These are phyloP conservation scores for Mortierella sp. DNA, from an alignment of 371 early-diverging fungal species.

Conservation along the genomic window DNA sequence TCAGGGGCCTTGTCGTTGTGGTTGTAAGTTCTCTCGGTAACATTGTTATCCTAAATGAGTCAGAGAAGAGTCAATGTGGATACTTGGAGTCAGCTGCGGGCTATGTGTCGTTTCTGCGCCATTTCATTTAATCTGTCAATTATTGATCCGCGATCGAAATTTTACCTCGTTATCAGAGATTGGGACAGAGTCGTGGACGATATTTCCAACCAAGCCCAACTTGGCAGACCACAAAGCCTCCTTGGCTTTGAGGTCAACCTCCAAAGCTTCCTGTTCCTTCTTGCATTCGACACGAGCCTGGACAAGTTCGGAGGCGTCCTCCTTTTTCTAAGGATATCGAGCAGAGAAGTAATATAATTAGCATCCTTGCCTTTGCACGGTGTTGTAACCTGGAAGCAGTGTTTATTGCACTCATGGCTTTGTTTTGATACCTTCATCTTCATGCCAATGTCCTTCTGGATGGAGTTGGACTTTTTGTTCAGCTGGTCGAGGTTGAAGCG, in stretches of 20 bases:
- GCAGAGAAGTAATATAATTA: not conserved
- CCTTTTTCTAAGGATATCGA: constrained; percentile 70
- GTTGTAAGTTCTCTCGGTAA: constrained; percentile 78
- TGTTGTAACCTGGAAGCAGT: not conserved
- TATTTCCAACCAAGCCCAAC: constrained; percentile 92
- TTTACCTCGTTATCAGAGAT: constrained; percentile 88
- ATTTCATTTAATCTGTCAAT: not conserved
- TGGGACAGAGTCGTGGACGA: constrained; percentile 95
- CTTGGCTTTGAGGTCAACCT: constrained; percentile 78
- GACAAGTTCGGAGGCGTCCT: constrained; percentile 85
- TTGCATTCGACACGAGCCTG: constrained; percentile 81
- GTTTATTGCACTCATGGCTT: not conserved
- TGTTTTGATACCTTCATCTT: constrained; percentile 80
- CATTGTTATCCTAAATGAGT: constrained; percentile 80
- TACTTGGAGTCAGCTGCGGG: not conserved
- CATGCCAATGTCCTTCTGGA: constrained; percentile 92
- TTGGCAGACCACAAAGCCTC: constrained; percentile 77
- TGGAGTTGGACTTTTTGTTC: constrained; percentile 92
- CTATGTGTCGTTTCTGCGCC: not conserved
- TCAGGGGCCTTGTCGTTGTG: constrained; percentile 69
- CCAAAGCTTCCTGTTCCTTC: constrained; percentile 78
- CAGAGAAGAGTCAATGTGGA: not conserved
- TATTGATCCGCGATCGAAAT: not conserved
- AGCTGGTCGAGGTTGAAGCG: constrained; percentile 90
- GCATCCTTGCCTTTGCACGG: not conserved